Conservation (phyloP, 1,284 basidiomycete species). For the Ustilago hordei region DNA sequence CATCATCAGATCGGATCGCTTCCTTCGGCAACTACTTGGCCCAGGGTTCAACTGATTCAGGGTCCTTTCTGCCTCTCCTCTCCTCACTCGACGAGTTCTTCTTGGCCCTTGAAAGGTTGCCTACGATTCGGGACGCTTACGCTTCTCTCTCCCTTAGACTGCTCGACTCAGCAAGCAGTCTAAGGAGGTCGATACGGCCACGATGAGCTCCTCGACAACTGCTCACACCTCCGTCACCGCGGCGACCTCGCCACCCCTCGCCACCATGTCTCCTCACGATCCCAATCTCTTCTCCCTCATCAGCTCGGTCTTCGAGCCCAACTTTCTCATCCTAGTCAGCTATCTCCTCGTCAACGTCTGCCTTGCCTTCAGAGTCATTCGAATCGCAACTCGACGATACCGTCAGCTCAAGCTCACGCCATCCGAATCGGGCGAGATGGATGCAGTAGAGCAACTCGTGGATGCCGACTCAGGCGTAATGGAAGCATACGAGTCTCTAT, state of each 20-base stretch:
- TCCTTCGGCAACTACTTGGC: too few species aligned
- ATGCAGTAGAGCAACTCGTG: not conserved
- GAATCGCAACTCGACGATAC: conserved; percentile 31
- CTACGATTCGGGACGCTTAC: too few species aligned
- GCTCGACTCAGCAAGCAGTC: too few species aligned
- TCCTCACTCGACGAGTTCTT: too few species aligned
- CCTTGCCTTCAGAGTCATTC: conserved; percentile 25
- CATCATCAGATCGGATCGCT: too few species aligned
- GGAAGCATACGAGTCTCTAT: conserved; percentile 18
- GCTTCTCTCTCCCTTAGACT: too few species aligned
- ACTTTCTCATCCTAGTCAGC: conserved; percentile 48
- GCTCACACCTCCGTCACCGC: not conserved
- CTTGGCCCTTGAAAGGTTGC: too few species aligned
- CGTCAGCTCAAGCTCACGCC: conserved; percentile 27
- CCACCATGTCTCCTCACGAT: conserved; percentile 26
- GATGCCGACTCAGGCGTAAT: conserved; percentile 6
- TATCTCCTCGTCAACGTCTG: conserved; percentile 46
- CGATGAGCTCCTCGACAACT: conserved; percentile 10
- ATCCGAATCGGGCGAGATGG: conserved; percentile 18
- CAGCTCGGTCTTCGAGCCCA: conserved; percentile 48
- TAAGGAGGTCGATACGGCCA: conserved; percentile 4
- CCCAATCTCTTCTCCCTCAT: conserved; percentile 34
- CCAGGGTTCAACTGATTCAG: too few species aligned
- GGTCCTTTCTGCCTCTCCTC: too few species aligned
- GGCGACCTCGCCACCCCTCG: not conserved